Evolutionary conservation across 2,329 filamentous ascomycete species (phyloP), one percentile per base, ranked within the genome.

Genomic region (Dactylonectria macrodidyma): DNA sequence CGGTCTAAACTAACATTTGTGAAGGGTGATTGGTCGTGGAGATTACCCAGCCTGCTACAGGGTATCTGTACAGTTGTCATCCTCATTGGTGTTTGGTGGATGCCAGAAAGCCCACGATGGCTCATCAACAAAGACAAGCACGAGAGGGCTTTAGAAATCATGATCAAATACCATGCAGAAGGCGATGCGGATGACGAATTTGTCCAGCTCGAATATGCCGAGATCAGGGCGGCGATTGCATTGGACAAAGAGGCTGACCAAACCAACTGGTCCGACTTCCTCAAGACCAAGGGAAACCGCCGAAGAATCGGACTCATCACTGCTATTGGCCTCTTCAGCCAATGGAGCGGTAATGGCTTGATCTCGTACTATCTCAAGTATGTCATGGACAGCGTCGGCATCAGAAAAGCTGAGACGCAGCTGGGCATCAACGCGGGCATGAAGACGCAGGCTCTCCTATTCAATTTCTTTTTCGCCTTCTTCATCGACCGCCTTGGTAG

Each of bases 311-410:
- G 86, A 34, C 85, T 92, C 57, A 82, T 91, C 19, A 77, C 90
- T 36, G 89, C 88, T 0, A 83, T 92, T n/a, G 90, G 89, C 65
- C 79, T 91, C 66, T 90, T 91, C 70, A 90, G 88, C 0, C 89
- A 92, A 77, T 92, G 89, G 81, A 88, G 85, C 55, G 90, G 90
- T 41, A 92, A 91, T 73, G 89, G 87, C 10, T 80, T 92, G 4
- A 88, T 92, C 70, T 87, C 85, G 56, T 91, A 91, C 77, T 92
- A 92, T 75, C 87, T 89, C 65, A 87, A 88, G 52, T 82, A 84
- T 50, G 84, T 91, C 66, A 86, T 63, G 14, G 71, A 73, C 2
- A 58, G 66, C 0, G 68, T 73, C 2, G 70, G 70, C 0, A 73
- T 73, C 1, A 56, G 51, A n/a, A 56, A 62, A 11, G 38, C 51